Evolutionary conservation across 805 yeast genomes (phyloP).

Genomic region (Komagataella pseudopastoris): DNA sequence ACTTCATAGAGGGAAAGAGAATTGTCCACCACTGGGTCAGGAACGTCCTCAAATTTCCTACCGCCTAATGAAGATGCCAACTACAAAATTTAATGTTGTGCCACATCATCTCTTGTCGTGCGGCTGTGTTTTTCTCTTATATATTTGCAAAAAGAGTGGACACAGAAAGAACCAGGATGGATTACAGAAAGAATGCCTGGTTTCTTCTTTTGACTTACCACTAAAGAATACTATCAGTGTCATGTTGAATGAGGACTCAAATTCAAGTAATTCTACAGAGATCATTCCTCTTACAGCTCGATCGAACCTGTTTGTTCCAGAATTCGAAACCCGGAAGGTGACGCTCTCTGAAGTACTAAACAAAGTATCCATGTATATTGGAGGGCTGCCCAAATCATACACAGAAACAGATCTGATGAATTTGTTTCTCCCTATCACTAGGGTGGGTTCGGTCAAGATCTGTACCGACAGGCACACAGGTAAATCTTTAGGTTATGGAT

Average conservation of each 20-base stretch:
- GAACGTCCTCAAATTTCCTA: constrained; percentile 18
- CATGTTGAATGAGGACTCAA: neutral
- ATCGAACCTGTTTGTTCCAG: neutral
- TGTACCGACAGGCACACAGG: constrained; percentile 41
- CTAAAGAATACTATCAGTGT: neutral
- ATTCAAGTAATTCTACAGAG: neutral
- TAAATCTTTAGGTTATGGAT: constrained; percentile 59
- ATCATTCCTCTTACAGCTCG: neutral
- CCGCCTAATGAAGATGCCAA: neutral
- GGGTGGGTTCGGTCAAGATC: constrained; percentile 35
- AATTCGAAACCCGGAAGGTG: neutral
- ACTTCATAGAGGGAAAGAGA: constrained; percentile 55
- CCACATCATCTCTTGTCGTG: neutral
- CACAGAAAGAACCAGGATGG: neutral
- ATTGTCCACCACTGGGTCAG: constrained; percentile 55
- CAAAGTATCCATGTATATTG: neutral
- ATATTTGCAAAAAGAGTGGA: neutral
- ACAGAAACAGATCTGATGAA: neutral
- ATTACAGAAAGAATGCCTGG: neutral
- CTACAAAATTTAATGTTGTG: neutral
- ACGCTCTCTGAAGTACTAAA: neutral
- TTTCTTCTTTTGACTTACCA: no score
- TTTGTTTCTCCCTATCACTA: constrained; percentile 12
- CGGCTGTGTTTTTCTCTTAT: neutral
- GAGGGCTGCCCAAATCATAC: neutral